Evolutionary conservation across 2,329 filamentous ascomycete genomes (phyloP).

Genomic region (Endoconidiophora laricicola): DNA sequence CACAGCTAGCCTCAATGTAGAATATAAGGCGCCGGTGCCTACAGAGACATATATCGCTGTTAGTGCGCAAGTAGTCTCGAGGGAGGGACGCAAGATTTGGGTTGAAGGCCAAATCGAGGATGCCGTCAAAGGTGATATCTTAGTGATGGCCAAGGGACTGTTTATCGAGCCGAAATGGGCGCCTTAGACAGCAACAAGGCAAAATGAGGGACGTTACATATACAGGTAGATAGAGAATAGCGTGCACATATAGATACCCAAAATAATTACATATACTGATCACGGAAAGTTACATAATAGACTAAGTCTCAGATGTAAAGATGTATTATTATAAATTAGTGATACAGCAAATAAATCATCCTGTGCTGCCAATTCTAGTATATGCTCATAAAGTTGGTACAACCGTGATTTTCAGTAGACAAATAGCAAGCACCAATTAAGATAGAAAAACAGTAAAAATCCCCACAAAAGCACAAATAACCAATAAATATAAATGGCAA

Average conservation of each 20-base stretch:
- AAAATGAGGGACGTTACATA: neutral
- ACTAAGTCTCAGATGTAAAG: neutral
- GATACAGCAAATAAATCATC: neutral
- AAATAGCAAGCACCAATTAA: neutral
- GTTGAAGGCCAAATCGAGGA: constrained; percentile 13
- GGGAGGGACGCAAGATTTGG: constrained; percentile 15
- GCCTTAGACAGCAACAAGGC: neutral
- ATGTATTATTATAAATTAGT: too few species aligned
- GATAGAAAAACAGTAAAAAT: neutral
- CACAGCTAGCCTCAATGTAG: constrained; percentile 14
- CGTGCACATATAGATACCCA: neutral
- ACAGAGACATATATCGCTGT: constrained; percentile 13
- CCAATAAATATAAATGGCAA: neutral
- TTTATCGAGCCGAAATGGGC: constrained; percentile 15
- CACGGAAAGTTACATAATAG: neutral
- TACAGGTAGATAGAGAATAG: neutral
- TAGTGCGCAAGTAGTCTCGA: constrained; percentile 9
- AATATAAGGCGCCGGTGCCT: constrained; percentile 14
- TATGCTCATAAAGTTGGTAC: neutral
- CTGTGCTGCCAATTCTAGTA: too few species aligned
- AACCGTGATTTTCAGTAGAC: neutral
- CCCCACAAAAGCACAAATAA: constrained; percentile 1
- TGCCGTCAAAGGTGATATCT: constrained; percentile 9
- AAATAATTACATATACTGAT: neutral
- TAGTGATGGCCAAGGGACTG: constrained; percentile 13